Percentiles rank a stretch among this genome's conserved stretches.
Conservation (phyloP, 805 yeast genomes). For the Saccharomycopsis oosterbeekiorum region DNA sequence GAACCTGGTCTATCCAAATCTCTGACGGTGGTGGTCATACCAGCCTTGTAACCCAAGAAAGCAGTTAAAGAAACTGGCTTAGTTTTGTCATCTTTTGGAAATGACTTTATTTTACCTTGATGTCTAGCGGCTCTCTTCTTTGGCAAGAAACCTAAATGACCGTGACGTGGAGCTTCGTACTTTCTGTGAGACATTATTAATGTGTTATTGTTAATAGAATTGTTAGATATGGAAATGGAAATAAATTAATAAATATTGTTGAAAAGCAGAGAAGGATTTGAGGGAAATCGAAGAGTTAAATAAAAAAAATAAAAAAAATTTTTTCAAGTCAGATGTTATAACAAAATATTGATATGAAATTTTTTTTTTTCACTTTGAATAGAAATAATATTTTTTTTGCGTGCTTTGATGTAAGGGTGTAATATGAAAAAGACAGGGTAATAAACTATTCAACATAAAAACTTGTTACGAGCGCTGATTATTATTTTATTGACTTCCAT, state of each 20-base stretch:
- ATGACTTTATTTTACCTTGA: conserved; percentile 98
- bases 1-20: conserved; percentile 99
- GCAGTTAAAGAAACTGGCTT: conserved; percentile 99
- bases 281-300: neutral
- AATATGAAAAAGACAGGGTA: neutral
- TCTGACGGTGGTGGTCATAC: conserved; percentile 99
- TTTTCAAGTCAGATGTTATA: neutral
- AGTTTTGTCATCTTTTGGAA: conserved; percentile 97
- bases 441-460: neutral
- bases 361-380: neutral
- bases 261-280: neutral
- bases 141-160: conserved; percentile 99
- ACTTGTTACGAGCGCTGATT: no score
- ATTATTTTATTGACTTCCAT: no score
- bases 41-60: conserved; percentile 99
- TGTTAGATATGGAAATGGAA: neutral
- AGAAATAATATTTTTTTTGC: neutral
- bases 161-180: conserved; percentile 99
- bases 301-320: neutral
- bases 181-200: conserved; percentile 94
- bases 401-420: neutral
- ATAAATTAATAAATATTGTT: neutral
- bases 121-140: conserved; percentile 98
- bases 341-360: neutral
- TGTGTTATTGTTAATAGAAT: neutral